phyloP scores from a whole-genome alignment of 441 rosid genomes.

The Codiaeum variegatum region DNA sequence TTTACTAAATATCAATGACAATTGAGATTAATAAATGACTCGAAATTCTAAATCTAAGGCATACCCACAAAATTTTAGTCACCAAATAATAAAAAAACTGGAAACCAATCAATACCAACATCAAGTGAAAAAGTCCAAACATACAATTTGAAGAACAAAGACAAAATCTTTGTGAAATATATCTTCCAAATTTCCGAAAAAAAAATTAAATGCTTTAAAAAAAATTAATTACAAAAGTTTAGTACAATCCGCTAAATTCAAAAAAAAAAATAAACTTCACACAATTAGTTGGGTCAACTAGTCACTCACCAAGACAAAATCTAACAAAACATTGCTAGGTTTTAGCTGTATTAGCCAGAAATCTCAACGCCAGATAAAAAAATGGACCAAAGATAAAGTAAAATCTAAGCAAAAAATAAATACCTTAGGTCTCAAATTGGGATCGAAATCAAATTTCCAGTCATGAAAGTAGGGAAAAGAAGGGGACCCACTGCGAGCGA shows the following conservation, averaged over 20 bases:
- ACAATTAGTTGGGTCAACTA: background rate
- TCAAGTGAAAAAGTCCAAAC: background rate
- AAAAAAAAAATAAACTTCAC: background rate
- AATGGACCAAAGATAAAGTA: background rate
- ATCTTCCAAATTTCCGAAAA: background rate
- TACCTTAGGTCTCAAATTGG: conserved; percentile 78
- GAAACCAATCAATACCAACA: background rate
- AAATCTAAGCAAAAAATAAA: background rate
- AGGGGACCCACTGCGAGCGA: conserved; percentile 69
- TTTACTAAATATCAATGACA: background rate
- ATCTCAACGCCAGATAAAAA: background rate
- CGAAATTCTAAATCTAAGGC: background rate
- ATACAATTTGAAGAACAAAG: background rate
- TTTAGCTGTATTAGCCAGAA: background rate
- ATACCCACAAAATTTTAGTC: conserved; percentile 1
- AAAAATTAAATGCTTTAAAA: background rate
- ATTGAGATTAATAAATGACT: background rate
- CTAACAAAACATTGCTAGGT: too few species aligned
- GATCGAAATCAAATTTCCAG: conserved; percentile 66
- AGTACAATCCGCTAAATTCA: background rate
- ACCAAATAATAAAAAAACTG: background rate
- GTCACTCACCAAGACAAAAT: background rate
- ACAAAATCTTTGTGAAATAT: too few species aligned
- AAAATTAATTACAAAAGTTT: background rate
- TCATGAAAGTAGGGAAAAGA: conserved; percentile 81